These are phyloP conservation scores for Gossypium bickii DNA, from an alignment of 345 rosid genomes.

Conservation along the genomic window DNA sequence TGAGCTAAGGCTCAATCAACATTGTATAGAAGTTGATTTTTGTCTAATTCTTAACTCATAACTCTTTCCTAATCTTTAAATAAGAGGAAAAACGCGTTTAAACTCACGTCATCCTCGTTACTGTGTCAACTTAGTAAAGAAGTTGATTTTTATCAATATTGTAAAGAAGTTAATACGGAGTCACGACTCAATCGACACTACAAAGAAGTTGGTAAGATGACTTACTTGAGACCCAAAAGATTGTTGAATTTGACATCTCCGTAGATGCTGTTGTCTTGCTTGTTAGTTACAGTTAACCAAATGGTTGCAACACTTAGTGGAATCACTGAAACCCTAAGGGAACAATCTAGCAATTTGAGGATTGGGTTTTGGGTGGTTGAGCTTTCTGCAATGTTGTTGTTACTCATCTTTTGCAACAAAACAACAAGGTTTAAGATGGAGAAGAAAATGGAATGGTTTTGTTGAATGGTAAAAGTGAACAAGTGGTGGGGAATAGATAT, in stretches of 20 bases:
- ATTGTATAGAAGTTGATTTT: no score
- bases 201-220: background rate
- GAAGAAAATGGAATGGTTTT: background rate
- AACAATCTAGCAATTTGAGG: conserved; percentile 38
- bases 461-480: background rate
- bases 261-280: conserved; percentile 51
- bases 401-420: background rate
- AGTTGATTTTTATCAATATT: no score
- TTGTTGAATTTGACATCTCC: conserved; percentile 50
- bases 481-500: background rate
- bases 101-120: no score
- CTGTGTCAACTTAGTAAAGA: no score
- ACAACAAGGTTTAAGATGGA: no score
- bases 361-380: background rate
- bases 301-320: conserved; percentile 72
- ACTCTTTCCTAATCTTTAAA: no score
- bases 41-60: no score
- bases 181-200: no score
- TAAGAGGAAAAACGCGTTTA: no score
- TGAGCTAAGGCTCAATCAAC: no score
- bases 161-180: no score
- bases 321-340: conserved; percentile 65
- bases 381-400: background rate
- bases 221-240: conserved; percentile 75
- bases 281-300: conserved; percentile 71